Evolutionary conservation across 2,329 filamentous ascomycete species (phyloP), one percentile per base, ranked within the genome.

Genomic region (Curvularia sp.): DNA sequence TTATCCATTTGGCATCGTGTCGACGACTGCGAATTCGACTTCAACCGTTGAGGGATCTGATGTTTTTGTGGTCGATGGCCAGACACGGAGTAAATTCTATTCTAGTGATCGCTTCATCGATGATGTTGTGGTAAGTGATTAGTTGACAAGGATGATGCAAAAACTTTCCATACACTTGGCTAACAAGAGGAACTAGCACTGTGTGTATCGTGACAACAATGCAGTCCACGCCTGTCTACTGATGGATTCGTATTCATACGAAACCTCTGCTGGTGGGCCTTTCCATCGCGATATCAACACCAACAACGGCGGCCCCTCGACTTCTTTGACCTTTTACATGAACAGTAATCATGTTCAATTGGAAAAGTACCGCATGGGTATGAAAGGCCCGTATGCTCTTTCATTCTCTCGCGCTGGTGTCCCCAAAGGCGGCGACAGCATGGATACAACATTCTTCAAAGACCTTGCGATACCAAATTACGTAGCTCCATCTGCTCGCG

Each of bases 81-180:
- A 90, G 71, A 90, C 87, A 0, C 83, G 87, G 38, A 87, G 84
- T 75, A 90, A 90, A 74, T 90, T 90, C 79, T 90, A 88, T 77
- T 88, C 86, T 1, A 87, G 84, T 57, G 80, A 88, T 61, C 82
- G 87, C n/a, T 90, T 89, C 75, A 89, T 90, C 69, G 88, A 90
- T 70, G 87, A 89, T 65, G 54, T 50, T 18, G 54, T 49, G 42
- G 67, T 69, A 46, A 15, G 65, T 34, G 12, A 34, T 5, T 15
- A 36, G n/a, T 5, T 7, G 7, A 6, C n/a, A n/a, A 7, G 6
- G 7, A 36, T 3, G 34, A 36, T 1, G 18, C 34, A 36, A 8
- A 36, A 3, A 15, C 34, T 36, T 36, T 15, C 8, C 28, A 30
- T 36, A 18, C 34, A 18, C 15, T 57, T 7, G 5, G 7, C 7